Conservation (phyloP, 108 stramenopile species). For the Discostella stelligeroides region DNA sequence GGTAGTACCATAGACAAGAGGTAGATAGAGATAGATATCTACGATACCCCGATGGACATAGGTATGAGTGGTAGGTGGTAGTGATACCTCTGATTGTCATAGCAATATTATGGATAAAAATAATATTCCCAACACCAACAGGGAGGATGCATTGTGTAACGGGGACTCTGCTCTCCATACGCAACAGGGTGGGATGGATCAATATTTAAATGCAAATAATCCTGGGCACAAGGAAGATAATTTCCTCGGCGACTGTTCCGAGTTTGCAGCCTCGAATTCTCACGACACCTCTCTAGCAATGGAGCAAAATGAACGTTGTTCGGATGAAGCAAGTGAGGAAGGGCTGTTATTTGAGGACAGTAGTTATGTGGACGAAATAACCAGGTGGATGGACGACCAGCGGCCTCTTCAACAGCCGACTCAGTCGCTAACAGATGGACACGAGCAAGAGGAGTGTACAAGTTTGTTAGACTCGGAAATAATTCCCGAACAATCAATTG, state of each 20-base stretch:
- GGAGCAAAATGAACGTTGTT: constrained; percentile 5
- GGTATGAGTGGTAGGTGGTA: too few species aligned
- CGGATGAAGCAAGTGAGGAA: constrained; percentile 3
- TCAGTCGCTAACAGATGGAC: neutral
- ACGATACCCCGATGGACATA: too few species aligned
- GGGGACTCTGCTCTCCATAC: neutral
- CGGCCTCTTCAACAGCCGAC: neutral
- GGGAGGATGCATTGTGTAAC: neutral
- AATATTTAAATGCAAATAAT: constrained; percentile 4
- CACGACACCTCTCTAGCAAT: neutral
- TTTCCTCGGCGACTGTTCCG: neutral
- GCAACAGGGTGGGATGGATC: neutral
- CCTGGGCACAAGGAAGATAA: neutral
- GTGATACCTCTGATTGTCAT: too few species aligned
- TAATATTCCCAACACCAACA: too few species aligned
- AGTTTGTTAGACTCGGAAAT: neutral
- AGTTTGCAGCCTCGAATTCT: constrained; percentile 2
- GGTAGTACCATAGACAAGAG: too few species aligned
- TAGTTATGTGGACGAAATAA: constrained; percentile 14
- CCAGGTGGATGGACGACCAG: constrained; percentile 14
- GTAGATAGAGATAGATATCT: too few species aligned
- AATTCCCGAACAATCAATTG: neutral
- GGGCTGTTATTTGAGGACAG: neutral
- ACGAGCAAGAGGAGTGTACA: neutral
- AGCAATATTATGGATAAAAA: too few species aligned